Percentiles rank a stretch among this genome's conserved stretches.
These are phyloP conservation scores for Cajanus cajan DNA, from an alignment of 306 rosid genomes.

Conservation along the genomic window DNA sequence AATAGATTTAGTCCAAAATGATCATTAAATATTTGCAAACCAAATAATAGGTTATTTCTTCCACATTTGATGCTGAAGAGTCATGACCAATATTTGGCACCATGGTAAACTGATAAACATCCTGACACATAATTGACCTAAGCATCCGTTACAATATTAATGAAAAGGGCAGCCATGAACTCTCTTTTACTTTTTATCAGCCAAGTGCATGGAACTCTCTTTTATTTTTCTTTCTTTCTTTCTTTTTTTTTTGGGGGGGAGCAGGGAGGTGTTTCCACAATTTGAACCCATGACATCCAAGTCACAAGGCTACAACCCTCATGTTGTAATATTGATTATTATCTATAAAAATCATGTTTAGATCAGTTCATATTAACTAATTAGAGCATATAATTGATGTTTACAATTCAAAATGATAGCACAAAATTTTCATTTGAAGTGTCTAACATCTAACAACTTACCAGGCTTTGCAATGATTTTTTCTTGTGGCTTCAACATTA, in stretches of 20 bases:
- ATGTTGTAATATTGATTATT: background rate
- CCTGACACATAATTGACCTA: background rate
- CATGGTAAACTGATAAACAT: slow-evolving; percentile 18
- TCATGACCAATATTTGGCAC: background rate
- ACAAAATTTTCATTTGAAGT: background rate
- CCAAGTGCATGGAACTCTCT: no score
- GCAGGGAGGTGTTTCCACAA: no score
- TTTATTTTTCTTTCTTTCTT: background rate
- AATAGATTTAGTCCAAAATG: background rate
- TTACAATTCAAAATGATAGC: slow-evolving; percentile 6
- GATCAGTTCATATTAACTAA: background rate
- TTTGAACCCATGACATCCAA: no score
- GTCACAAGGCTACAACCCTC: background rate
- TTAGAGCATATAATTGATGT: background rate
- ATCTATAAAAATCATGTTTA: slow-evolving; percentile 18
- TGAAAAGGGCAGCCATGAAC: background rate
- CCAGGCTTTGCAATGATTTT: slow-evolving; percentile 89
- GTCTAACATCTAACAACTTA: slow-evolving; percentile 38
- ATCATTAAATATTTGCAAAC: background rate
- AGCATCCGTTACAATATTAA: background rate
- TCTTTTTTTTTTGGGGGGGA: no score
- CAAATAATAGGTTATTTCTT: slow-evolving; percentile 11
- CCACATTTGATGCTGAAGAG: slow-evolving; percentile 13
- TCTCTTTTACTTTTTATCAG: no score
- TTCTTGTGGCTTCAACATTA: slow-evolving; percentile 94